Evolutionary conservation across 805 yeast genomes (phyloP).

Genomic region (Tetrapisispora phaffii): DNA sequence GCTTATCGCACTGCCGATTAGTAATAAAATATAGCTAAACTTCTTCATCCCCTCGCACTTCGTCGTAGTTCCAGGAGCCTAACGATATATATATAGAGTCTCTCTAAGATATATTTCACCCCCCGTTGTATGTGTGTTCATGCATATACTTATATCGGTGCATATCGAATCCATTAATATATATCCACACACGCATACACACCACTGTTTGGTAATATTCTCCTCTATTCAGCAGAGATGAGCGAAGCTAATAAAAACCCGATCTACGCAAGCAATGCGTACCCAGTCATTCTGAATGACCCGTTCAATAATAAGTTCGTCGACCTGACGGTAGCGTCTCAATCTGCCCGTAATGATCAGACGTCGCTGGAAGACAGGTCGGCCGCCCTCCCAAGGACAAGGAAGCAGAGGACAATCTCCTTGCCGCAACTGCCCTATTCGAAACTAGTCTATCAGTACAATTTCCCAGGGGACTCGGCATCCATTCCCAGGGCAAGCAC

Average conservation of each 20-base stretch:
- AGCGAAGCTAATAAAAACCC: neutral
- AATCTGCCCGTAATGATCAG: neutral
- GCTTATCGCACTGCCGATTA: too few relatives aligned
- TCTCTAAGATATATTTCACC: too few relatives aligned
- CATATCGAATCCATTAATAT: too few relatives aligned
- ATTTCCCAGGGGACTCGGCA: neutral
- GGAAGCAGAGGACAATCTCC: conserved; percentile 43
- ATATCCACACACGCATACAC: too few relatives aligned
- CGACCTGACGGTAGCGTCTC: conserved; percentile 1
- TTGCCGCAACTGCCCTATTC: conserved; percentile 46
- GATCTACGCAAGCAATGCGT: neutral
- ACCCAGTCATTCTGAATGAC: neutral
- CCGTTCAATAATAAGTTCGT: conserved; percentile 2
- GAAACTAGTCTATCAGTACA: conserved; percentile 31
- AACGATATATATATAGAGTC: too few relatives aligned
- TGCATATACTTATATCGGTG: too few relatives aligned
- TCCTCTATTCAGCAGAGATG: too few relatives aligned
- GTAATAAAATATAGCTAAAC: too few relatives aligned
- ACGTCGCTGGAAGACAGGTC: neutral
- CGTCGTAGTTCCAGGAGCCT: too few relatives aligned
- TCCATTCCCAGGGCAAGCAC: neutral
- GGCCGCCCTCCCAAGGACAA: conserved; percentile 8
- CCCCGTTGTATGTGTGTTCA: too few relatives aligned
- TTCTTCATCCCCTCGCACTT: too few relatives aligned
- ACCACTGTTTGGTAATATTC: too few relatives aligned